Base-by-base conservation (phyloP, 306 rosid species). In the Elaeagnus macrophylla region DNA sequence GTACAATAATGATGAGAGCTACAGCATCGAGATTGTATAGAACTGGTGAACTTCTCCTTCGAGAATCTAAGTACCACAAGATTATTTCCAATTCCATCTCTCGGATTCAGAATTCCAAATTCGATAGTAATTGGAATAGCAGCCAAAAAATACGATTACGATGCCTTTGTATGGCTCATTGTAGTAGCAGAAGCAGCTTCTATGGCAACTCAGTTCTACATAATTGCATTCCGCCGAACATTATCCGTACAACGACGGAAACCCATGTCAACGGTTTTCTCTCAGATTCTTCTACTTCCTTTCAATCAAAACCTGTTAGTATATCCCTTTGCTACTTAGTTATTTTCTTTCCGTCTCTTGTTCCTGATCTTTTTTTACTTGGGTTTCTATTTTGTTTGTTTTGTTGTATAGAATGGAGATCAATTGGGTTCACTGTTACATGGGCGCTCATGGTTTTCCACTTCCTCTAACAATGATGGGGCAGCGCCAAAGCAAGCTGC, bases 21-120 rank as follows among this genome's bases (percentile, higher is more conserved):
- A 61, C 79, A 13, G 77, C 75, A 20, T 60, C 76, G 46, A 63
- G 63, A 62, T 53, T 73, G 56, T 15, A 67, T 60, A 57, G 64
- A 52, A 60, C 73, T 8, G 56, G 62, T 50, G 72, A 63, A 54
- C 60, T 70, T 52, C 52, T 78, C 56, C 37, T 47, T 14, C 65
- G 11, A 3, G 51, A 41, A 32, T 10, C 57, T 3, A 25, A 41
- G n/a, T 25, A 43, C 41, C 35, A 19, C 54, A 36, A 37, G 65
- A 17, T 60, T 60, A 50, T 44, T 6, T 25, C 37, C 36, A 49
- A 49, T 12, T 12, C 35, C 11, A 37, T 50, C 12, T 9, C 6
- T 39, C 66, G 49, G 56, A 61, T 6, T 16, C 65, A 41, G 18
- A 17, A 37, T 16, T 12, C 66, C 41, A 45, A 18, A 11, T 49